Evolutionary conservation across 1,284 basidiomycete species (phyloP).

Genomic region (Microstroma glucosiphilum): DNA sequence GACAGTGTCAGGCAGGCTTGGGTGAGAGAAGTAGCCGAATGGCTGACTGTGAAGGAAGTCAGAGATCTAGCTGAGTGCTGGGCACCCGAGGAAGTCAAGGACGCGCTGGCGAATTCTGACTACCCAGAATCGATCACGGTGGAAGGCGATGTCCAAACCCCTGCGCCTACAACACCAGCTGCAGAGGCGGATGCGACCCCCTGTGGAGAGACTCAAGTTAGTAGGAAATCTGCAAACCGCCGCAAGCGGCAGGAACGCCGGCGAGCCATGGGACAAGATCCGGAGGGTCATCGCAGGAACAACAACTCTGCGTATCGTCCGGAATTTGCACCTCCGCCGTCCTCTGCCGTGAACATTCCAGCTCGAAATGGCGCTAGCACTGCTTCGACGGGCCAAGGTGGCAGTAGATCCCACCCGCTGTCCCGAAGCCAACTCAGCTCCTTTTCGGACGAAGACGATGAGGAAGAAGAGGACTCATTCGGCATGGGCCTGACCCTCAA

Average conservation of each 20-base stretch:
- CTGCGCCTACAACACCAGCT: neutral
- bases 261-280: neutral
- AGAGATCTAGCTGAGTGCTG: neutral
- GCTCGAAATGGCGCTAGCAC: neutral
- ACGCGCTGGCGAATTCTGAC: neutral
- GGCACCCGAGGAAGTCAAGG: neutral
- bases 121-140: neutral
- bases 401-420: neutral
- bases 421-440: neutral
- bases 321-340: neutral
- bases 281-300: too few species aligned
- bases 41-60: slow-evolving; percentile 4
- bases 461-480: slow-evolving; percentile 1
- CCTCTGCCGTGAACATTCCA: slow-evolving; percentile 1
- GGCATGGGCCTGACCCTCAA: slow-evolving; percentile 6
- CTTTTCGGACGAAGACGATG: neutral
- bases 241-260: neutral
- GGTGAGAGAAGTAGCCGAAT: slow-evolving; percentile 4
- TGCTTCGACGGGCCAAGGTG: neutral
- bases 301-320: neutral
- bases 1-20: neutral
- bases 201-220: neutral
- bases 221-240: neutral
- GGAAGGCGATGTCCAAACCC: neutral
- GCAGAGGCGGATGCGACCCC: neutral